Percentiles rank a stretch among this genome's conserved stretches.
Evolutionary conservation across 176 grass and related monocot species (phyloP).

Genomic region (Echinochloa phyllopogon): DNA sequence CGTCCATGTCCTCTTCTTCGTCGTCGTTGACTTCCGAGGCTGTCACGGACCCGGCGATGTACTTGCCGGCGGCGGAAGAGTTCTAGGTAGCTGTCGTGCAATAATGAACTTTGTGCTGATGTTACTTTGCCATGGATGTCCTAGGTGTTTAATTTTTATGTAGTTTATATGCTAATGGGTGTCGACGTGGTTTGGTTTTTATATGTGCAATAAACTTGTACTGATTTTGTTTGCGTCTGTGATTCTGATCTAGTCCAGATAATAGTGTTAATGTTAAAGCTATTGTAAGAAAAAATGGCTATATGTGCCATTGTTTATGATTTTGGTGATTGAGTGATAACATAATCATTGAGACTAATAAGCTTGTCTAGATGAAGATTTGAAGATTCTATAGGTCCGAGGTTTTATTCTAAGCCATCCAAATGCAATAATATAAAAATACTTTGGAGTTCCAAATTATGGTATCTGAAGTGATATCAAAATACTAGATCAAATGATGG

Average conservation of each 20-base stretch:
- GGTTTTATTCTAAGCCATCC: too few species aligned
- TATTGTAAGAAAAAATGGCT: too few species aligned
- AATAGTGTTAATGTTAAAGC: not conserved
- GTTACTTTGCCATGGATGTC: not conserved
- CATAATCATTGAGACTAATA: too few species aligned
- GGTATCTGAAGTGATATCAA: too few species aligned
- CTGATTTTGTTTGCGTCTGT: conserved; percentile 11
- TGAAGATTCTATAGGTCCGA: too few species aligned
- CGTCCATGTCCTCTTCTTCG: conserved; percentile 52
- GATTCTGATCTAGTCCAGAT: conserved; percentile 13
- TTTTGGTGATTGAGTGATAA: too few species aligned
- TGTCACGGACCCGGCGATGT: conserved; percentile 25
- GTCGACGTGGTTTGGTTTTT: not conserved
- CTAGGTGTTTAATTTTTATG: conserved; percentile 1
- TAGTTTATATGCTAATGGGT: not conserved
- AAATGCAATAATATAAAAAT: too few species aligned
- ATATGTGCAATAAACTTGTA: conserved; percentile 41
- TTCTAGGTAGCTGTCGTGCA: conserved; percentile 32
- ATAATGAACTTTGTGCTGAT: conserved; percentile 32
- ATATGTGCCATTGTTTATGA: too few species aligned
- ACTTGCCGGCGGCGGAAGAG: conserved; percentile 26
- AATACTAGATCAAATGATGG: too few species aligned
- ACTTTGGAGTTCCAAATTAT: too few species aligned
- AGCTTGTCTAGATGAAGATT: too few species aligned
- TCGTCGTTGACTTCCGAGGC: conserved; percentile 38